Evolutionary conservation across 2,329 filamentous ascomycete species (phyloP), one percentile per base, ranked within the genome.

Genomic region (Trichophyton equinum): DNA sequence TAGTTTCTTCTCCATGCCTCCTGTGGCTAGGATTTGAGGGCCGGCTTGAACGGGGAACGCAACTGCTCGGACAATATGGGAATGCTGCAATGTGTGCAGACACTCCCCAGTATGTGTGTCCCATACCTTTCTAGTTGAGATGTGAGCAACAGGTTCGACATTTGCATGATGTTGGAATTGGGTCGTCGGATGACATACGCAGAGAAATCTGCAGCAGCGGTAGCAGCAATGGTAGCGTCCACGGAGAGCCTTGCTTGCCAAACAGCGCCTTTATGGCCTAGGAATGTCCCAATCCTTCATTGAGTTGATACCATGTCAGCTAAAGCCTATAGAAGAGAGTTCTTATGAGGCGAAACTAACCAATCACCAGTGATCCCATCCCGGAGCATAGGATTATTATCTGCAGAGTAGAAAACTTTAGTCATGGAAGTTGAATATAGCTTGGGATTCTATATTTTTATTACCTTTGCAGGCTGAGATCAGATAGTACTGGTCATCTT

Each of bases 371-470:
- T 99, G 64, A 95, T 83, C 64, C 94, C 94, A 77, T 97, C 90
- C 66, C 94, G 89, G 68, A 99, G 87, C 91, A 97, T 97, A 58
- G 94, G 94, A 73, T 97, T 97, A 71, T 92, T 92, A 79, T 99
- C 94, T 91, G 73, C 60, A 62, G 62, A 53, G 51, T 18, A 20
- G 20, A n/a, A 33, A 38, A 38, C 33, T 27, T 55, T 55, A 55
- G 27, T 36, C 33, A 38, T 13, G 5, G 4, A n/a, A 13, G 8
- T 9, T 55, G 25, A 8, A 9, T 30, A 55, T 27, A 57, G 36
- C 33, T 13, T 25, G 9, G 36, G 22, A 36, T n/a, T 62, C 30
- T n/a, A 46, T 51, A 51, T 27, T 27, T 30, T 38, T 15, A 46
- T 46, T 57, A 89, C 87, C 87, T 81, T 95, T 95, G 80, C 90